Evolutionary conservation across 1,139 yeast genomes (phyloP).

Genomic region (Hansenula sp.): DNA sequence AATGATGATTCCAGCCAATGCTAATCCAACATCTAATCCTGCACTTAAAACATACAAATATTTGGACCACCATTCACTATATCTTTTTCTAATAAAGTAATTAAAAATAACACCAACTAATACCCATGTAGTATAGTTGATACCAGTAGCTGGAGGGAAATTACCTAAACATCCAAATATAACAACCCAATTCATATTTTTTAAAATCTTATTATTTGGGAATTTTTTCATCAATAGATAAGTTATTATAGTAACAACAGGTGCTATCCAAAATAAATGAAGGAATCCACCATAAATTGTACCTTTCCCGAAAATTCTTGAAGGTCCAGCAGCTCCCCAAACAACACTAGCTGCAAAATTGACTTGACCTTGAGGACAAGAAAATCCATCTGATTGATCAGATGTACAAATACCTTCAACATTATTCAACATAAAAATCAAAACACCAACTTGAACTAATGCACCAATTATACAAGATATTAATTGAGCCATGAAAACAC

Average conservation of each 20-base stretch:
- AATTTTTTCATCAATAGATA: slow-evolving; percentile 46
- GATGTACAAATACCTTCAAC: slow-evolving; percentile 46
- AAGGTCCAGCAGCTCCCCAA: slow-evolving; percentile 67
- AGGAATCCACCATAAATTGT: slow-evolving; percentile 34
- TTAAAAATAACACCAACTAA: slow-evolving; percentile 48
- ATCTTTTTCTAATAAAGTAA: slow-evolving; percentile 42
- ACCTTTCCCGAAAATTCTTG: slow-evolving; percentile 37
- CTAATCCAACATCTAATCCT: slow-evolving; percentile 53
- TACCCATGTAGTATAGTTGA: slow-evolving; percentile 44
- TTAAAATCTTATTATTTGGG: slow-evolving; percentile 39
- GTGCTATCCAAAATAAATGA: slow-evolving; percentile 44
- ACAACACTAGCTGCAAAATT: slow-evolving; percentile 54
- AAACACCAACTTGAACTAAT: slow-evolving; percentile 37
- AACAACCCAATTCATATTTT: slow-evolving; percentile 44
- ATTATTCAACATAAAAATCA: slow-evolving; percentile 40
- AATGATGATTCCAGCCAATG: slow-evolving; percentile 44
- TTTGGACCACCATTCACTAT: slow-evolving; percentile 63
- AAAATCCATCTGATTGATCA: slow-evolving; percentile 38
- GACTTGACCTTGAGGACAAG: slow-evolving; percentile 45
- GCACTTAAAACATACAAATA: slow-evolving; percentile 58
- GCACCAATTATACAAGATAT: slow-evolving; percentile 36
- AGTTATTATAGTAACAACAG: slow-evolving; percentile 35
- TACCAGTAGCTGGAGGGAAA: slow-evolving; percentile 53
- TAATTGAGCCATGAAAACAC: slow-evolving; percentile 53
- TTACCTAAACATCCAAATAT: slow-evolving; percentile 45